Conservation (phyloP, 1,139 yeast species). For the Arxiozyma telluris region DNA sequence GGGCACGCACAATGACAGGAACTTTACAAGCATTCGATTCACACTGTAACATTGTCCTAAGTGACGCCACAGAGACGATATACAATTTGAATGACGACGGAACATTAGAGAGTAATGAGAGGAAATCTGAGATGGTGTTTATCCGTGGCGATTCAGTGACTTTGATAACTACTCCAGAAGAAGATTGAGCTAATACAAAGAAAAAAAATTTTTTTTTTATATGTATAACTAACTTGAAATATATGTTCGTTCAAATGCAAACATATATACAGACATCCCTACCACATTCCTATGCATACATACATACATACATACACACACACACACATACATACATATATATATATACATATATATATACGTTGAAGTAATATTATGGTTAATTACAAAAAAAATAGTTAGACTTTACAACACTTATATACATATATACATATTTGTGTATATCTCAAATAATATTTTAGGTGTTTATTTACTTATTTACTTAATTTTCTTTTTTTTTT, state of each 20-base stretch:
- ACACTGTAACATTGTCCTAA: conserved; percentile 90
- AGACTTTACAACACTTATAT: neutral
- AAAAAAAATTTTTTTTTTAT: too few relatives aligned
- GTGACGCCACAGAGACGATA: conserved; percentile 85
- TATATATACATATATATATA: too few relatives aligned
- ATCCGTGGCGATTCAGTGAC: conserved; percentile 95
- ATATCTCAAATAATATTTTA: too few relatives aligned
- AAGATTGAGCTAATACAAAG: conserved; percentile 9
- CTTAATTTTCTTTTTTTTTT: too few relatives aligned
- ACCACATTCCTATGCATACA: too few relatives aligned
- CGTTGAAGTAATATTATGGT: neutral
- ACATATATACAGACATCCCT: too few relatives aligned
- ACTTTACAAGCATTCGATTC: conserved; percentile 92
- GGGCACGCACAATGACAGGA: conserved; percentile 91
- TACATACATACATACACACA: neutral
- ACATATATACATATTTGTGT: neutral
- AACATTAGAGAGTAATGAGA: conserved; percentile 39
- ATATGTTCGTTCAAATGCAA: too few relatives aligned
- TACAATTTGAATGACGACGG: conserved; percentile 46
- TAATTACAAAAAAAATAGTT: neutral
- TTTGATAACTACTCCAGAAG: conserved; percentile 48
- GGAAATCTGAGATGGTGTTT: conserved; percentile 80
- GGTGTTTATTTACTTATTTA: too few relatives aligned
- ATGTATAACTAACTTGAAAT: too few relatives aligned
- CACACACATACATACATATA: neutral